Evolutionary conservation across 2,329 filamentous ascomycete species (phyloP), one percentile per base, ranked within the genome.

Genomic region (Ophiostoma montium): DNA sequence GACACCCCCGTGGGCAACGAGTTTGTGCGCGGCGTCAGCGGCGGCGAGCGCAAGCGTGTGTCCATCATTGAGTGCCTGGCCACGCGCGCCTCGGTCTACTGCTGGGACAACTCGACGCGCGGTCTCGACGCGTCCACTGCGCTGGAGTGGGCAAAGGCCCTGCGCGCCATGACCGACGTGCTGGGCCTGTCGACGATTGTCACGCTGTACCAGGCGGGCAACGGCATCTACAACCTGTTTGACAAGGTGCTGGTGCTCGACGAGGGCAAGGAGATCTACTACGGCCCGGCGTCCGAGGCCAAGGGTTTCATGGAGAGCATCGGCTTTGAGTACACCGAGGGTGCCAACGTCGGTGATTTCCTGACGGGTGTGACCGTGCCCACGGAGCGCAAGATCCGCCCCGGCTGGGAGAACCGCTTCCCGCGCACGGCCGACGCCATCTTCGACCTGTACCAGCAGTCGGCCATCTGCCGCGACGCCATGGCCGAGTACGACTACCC

Each of bases 161-260:
- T 86, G 47, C 69, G 80, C 31, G 75, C 78, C 38, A 73, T 85
- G 56, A 86, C 84, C 0, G 78, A 83, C 52, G 76, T 84, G 62
- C 71, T 75, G 1, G 65, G 76, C 31, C 57, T 62, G 11, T 83
- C 82, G 0, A 78, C 76, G 0, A 63, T 74, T 10, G 77, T 83
- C 3, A 76, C 79, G 2, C 66, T 84, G 1, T 84, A 84, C 52
- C 80, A 84, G 58, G 80, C 80, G 1, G 76, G 77, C 3, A 78
- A 84, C 50, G 75, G 70, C 2, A 75, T 84, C 31, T 82, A 78
- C 56, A 67, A 78, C 2, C 68, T 83, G 2, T 84, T 85, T 66
- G 83, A 88, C 62, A 87, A 86, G 63, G 82, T 87, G 0, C 63
- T 86, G 43, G 74, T 88, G 18, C 82, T 88, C 45, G 80, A 85